Evolutionary conservation across 768 basidiomycete species (phyloP).

Genomic region (Amanita inopinata): DNA sequence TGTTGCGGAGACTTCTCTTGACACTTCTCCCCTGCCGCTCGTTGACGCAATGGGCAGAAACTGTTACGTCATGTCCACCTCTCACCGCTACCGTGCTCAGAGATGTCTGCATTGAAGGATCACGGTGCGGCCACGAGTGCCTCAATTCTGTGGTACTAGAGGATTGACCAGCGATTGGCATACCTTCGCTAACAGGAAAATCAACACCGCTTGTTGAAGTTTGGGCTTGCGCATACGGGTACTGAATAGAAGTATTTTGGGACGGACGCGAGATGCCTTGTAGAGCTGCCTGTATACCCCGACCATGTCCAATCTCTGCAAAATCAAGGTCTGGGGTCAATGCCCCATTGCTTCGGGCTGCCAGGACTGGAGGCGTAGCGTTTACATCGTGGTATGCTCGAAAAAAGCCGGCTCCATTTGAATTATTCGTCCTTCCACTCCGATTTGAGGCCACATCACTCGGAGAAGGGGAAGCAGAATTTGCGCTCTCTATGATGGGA

Average conservation of each 20-base stretch:
- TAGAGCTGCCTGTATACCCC: slow-evolving; percentile 31
- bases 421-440: slow-evolving; percentile 41
- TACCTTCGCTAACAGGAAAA: background rate
- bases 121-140: slow-evolving; percentile 4
- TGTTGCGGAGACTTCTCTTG: slow-evolving; percentile 56
- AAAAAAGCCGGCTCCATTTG: slow-evolving; percentile 50
- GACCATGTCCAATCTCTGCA: slow-evolving; percentile 70
- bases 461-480: slow-evolving; percentile 38
- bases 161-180: background rate
- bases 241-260: background rate
- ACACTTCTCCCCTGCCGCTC: slow-evolving; percentile 50
- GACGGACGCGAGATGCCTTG: background rate
- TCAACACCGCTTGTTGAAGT: background rate
- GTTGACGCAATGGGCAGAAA: slow-evolving; percentile 19
- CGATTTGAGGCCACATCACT: slow-evolving; percentile 52
- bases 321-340: slow-evolving; percentile 66
- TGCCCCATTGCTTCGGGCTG: slow-evolving; percentile 36
- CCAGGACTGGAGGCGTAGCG: slow-evolving; percentile 20
- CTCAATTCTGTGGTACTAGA: background rate
- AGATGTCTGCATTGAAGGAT: background rate
- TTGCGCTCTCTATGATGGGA: slow-evolving; percentile 53
- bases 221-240: background rate
- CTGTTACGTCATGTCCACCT: slow-evolving; percentile 10
- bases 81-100: slow-evolving; percentile 11
- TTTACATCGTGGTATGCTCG: slow-evolving; percentile 41